Evolutionary conservation across 495 filamentous ascomycete genomes (phyloP).

Genomic region (Penicillium desertorum): DNA sequence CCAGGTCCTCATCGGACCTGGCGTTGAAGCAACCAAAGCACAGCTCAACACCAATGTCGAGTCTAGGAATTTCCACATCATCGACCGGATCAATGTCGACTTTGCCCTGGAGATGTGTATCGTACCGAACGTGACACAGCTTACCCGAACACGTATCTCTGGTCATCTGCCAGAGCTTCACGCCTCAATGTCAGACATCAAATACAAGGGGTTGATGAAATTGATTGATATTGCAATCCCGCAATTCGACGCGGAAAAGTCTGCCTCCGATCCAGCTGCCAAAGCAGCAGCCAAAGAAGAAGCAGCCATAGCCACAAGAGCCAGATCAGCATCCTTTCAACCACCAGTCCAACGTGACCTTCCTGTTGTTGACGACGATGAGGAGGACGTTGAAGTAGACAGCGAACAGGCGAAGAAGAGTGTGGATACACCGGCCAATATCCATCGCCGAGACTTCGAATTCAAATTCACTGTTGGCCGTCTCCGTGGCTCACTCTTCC

Average conservation of each 20-base stretch:
- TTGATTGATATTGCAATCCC: slow-evolving; percentile 94
- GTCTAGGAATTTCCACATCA: slow-evolving; percentile 76
- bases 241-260: slow-evolving; percentile 61
- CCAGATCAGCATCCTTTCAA: slow-evolving; percentile 60
- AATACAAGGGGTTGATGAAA: slow-evolving; percentile 95
- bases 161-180: slow-evolving; percentile 91
- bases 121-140: slow-evolving; percentile 85
- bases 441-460: slow-evolving; percentile 87
- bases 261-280: slow-evolving; percentile 25
- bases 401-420: slow-evolving; percentile 63
- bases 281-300: slow-evolving; percentile 32
- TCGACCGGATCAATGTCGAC: slow-evolving; percentile 95
- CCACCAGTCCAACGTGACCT: slow-evolving; percentile 68
- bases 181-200: slow-evolving; percentile 86
- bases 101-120: slow-evolving; percentile 92
- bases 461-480: slow-evolving; percentile 94
- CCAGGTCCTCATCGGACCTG: slow-evolving; percentile 93
- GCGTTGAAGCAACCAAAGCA: slow-evolving; percentile 83
- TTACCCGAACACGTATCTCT: slow-evolving; percentile 88
- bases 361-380: slow-evolving; percentile 74
- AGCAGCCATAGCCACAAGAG: slow-evolving; percentile 35
- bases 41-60: slow-evolving; percentile 72
- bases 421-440: slow-evolving; percentile 55
- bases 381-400: slow-evolving; percentile 67
- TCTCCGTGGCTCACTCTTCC: slow-evolving; percentile 86